phyloP scores from a whole-genome alignment of 164 flowering plant species.

The Akebia trifoliata region DNA sequence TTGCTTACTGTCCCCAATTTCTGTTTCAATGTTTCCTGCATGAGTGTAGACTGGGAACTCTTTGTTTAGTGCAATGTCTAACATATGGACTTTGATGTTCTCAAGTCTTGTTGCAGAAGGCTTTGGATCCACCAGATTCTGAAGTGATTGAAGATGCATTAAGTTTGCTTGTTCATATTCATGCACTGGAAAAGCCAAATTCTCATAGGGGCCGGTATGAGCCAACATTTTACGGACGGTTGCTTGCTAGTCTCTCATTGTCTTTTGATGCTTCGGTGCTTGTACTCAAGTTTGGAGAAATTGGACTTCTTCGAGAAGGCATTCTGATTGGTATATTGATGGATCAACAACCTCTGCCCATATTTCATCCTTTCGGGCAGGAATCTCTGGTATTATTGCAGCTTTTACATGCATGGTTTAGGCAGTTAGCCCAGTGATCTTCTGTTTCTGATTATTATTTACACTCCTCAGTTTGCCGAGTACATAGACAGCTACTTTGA shows the following conservation, averaged over 20 bases:
- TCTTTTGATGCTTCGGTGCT: slow-evolving; percentile 90
- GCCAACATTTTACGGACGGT: slow-evolving; percentile 82
- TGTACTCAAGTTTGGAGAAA: slow-evolving; percentile 69
- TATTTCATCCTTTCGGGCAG: slow-evolving; percentile 83
- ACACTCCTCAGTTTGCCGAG: slow-evolving; percentile 41
- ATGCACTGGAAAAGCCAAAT: slow-evolving; percentile 46
- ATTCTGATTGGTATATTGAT: slow-evolving; percentile 79
- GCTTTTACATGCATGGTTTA: not conserved
- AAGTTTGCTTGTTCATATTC: slow-evolving; percentile 53
- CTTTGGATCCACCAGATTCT: slow-evolving; percentile 79
- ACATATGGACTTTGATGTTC: slow-evolving; percentile 13
- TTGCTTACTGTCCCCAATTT: not conserved
- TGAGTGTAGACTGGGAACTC: not conserved
- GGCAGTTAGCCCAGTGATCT: not conserved
- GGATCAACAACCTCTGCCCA: slow-evolving; percentile 86
- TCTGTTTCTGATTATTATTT: slow-evolving; percentile 11
- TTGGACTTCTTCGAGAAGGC: slow-evolving; percentile 84
- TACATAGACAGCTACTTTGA: slow-evolving; percentile 45
- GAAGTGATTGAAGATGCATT: slow-evolving; percentile 84
- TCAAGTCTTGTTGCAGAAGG: slow-evolving; percentile 74
- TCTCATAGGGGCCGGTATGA: slow-evolving; percentile 71
- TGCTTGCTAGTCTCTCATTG: slow-evolving; percentile 71
- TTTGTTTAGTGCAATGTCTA: not conserved
- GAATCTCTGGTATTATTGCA: slow-evolving; percentile 48
- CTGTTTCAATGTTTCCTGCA: not conserved